Evolutionary conservation across 2,329 filamentous ascomycete species (phyloP).

Genomic region (Bisporella sp.): DNA sequence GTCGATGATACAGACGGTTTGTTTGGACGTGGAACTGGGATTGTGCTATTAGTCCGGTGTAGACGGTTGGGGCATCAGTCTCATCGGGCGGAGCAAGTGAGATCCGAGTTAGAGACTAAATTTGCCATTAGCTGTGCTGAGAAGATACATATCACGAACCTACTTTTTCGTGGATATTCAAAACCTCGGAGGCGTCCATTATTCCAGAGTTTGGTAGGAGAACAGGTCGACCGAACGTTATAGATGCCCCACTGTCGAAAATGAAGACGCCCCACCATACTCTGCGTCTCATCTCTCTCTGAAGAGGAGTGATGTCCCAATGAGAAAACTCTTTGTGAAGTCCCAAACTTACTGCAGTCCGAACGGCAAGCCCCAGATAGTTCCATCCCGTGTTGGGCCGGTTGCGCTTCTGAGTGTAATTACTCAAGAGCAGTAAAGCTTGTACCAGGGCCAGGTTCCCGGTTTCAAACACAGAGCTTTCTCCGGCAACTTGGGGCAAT

Average conservation of each 20-base stretch:
- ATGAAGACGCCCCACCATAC: conserved; percentile 39
- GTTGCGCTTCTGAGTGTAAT: conserved; percentile 42
- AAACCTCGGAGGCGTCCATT: conserved; percentile 32
- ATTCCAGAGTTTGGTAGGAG: conserved; percentile 33
- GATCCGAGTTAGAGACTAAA: not conserved
- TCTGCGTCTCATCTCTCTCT: conserved; percentile 31
- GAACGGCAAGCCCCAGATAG: conserved; percentile 41
- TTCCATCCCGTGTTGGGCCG: conserved; percentile 46
- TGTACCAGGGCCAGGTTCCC: conserved; percentile 40
- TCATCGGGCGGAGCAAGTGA: not conserved
- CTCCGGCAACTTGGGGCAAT: conserved; percentile 8
- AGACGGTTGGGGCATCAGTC: not conserved
- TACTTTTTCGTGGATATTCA: conserved; percentile 38
- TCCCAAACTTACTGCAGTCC: conserved; percentile 43
- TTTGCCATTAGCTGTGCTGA: not conserved
- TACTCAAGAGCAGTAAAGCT: conserved; percentile 35
- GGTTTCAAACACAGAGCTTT: conserved; percentile 31
- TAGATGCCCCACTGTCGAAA: conserved; percentile 39
- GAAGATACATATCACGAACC: not conserved
- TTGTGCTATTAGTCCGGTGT: not conserved
- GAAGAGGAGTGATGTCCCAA: conserved; percentile 28
- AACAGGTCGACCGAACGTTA: conserved; percentile 37
- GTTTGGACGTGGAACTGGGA: not conserved
- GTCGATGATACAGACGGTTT: not conserved
- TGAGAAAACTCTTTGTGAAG: conserved; percentile 38